Evolutionary conservation across 202 grass and related monocot species (phyloP).

Genomic region (Schoenoplectus tabernaemontani): DNA sequence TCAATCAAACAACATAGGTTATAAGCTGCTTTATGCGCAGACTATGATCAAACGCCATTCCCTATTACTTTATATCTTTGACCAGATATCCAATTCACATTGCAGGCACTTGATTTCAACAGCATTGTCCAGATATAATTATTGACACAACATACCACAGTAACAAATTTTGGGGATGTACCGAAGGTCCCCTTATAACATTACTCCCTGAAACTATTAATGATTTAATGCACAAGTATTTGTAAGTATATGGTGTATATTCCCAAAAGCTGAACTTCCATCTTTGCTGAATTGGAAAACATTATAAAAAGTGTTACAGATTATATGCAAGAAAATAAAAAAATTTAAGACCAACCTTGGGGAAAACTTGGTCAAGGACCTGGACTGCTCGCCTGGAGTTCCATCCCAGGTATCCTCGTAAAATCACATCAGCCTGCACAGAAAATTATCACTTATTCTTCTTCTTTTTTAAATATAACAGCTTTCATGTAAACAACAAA

Average conservation of each 20-base stretch:
- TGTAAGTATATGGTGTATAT: background rate
- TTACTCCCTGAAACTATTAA: background rate
- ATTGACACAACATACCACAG: too few relatives aligned
- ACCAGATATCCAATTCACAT: background rate
- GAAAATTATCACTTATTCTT: background rate
- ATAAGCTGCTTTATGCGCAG: background rate
- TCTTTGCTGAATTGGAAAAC: background rate
- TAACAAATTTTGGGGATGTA: too few relatives aligned
- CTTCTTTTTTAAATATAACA: background rate
- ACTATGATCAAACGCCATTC: background rate
- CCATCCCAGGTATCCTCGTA: conserved; percentile 78
- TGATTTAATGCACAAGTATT: background rate
- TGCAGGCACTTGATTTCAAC: background rate
- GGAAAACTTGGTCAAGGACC: conserved; percentile 73
- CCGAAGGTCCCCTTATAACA: background rate
- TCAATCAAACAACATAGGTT: background rate
- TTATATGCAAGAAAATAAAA: background rate
- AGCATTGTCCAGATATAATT: background rate
- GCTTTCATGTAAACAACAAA: background rate
- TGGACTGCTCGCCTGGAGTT: conserved; percentile 82
- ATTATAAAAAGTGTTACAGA: background rate
- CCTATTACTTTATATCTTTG: background rate
- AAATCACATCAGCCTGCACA: conserved; percentile 63
- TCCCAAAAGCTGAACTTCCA: background rate
- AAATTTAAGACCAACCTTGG: conserved; percentile 36